Evolutionary conservation across 495 filamentous ascomycete genomes (phyloP).

Genomic region (Penicillium crystallinum): DNA sequence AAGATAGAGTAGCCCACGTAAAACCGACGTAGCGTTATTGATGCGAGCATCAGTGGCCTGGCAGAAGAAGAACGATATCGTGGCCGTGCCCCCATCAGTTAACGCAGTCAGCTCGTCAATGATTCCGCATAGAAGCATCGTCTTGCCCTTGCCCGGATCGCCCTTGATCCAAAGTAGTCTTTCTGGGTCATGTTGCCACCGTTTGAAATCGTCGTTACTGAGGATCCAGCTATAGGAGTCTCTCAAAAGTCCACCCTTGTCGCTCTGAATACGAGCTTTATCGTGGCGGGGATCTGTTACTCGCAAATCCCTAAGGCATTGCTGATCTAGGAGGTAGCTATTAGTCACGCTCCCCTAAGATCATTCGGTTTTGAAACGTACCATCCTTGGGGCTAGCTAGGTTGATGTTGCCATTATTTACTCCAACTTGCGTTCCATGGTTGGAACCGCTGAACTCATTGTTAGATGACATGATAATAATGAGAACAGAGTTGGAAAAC

Average conservation of each 20-base stretch:
- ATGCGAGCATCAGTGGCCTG: conserved; percentile 31
- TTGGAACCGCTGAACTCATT: too few species aligned
- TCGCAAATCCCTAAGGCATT: conserved; percentile 7
- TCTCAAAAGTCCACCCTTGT: conserved; percentile 30
- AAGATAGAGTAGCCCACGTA: conserved; percentile 39
- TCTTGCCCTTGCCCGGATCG: conserved; percentile 32
- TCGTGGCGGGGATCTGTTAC: conserved; percentile 35
- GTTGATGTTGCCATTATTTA: too few species aligned
- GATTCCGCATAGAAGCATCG: conserved; percentile 39
- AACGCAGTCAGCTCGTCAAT: conserved; percentile 29
- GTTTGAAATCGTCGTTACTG: conserved; percentile 28
- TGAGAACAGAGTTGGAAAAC: too few species aligned
- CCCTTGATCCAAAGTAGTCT: conserved; percentile 24
- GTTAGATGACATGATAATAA: too few species aligned
- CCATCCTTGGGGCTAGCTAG: too few species aligned
- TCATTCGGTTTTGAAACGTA: too few species aligned
- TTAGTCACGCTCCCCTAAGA: too few species aligned
- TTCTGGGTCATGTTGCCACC: conserved; percentile 7
- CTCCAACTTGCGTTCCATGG: too few species aligned
- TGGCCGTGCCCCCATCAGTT: too few species aligned
- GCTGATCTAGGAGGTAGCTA: too few species aligned
- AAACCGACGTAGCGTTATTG: conserved; percentile 36
- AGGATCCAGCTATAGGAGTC: conserved; percentile 44
- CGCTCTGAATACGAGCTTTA: conserved; percentile 25
- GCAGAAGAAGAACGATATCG: conserved; percentile 46